A percentile compares a stretch with the other conserved stretches of the same genome.
These are phyloP conservation scores for Bipolaris oryzae DNA, from an alignment of 2,329 filamentous ascomycete genomes.

Conservation along the genomic window DNA sequence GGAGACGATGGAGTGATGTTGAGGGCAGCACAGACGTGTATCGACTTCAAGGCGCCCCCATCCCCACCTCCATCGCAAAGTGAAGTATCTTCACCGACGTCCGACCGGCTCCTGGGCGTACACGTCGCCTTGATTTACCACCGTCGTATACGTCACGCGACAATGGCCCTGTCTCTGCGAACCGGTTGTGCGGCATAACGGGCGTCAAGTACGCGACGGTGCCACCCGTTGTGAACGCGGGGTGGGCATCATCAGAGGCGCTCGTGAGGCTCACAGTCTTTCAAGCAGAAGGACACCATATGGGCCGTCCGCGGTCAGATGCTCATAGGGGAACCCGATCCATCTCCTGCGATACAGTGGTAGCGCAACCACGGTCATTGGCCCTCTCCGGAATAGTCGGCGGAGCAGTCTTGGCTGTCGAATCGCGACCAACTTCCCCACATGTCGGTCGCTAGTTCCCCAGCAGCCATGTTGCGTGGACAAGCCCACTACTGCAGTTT, in stretches of 20 bases:
- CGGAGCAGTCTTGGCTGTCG: slow-evolving; percentile 22
- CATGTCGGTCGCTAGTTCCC: slow-evolving; percentile 22
- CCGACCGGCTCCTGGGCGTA: slow-evolving; percentile 4
- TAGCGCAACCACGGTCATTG: slow-evolving; percentile 5
- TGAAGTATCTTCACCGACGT: slow-evolving; percentile 15
- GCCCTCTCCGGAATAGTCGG: slow-evolving; percentile 8
- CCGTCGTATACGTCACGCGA: neutral
- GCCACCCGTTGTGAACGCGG: slow-evolving; percentile 4
- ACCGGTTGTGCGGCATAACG: slow-evolving; percentile 12
- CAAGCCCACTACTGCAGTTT: slow-evolving; percentile 26
- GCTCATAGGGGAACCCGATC: slow-evolving; percentile 7
- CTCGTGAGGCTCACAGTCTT: neutral
- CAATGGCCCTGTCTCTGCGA: neutral
- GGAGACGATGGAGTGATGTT: slow-evolving; percentile 6
- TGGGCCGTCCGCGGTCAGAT: slow-evolving; percentile 3
- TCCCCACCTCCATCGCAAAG: slow-evolving; percentile 15
- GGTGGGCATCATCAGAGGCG: slow-evolving; percentile 8
- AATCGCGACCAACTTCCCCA: slow-evolving; percentile 27
- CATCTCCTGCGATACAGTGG: slow-evolving; percentile 3
- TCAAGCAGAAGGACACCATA: neutral
- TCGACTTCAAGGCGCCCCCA: slow-evolving; percentile 6
- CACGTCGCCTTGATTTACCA: slow-evolving; percentile 2
- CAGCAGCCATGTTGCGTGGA: slow-evolving; percentile 25
- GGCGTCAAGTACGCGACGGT: slow-evolving; percentile 2
- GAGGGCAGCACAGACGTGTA: slow-evolving; percentile 17